Evolutionary conservation across 129 eudicot genomes (phyloP).

Genomic region (Flaveria linearis): DNA sequence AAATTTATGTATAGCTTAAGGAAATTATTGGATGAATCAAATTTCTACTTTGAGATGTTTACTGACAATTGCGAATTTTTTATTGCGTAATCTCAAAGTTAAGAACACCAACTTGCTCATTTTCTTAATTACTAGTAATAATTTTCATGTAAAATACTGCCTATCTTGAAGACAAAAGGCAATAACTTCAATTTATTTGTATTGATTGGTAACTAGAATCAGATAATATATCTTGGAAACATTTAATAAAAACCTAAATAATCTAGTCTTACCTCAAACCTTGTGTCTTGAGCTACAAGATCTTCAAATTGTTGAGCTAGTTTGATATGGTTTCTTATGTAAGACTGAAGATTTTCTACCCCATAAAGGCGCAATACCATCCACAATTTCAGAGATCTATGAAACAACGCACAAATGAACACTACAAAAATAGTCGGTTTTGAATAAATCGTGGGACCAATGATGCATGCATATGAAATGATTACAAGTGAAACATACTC

Average conservation of each 20-base stretch:
- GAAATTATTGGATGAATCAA: background rate
- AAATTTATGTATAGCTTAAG: background rate
- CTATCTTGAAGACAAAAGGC: no score
- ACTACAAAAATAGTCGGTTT: background rate
- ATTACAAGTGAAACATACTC: background rate
- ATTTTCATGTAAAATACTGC: no score
- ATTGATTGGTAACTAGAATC: no score
- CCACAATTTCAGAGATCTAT: slow-evolving; percentile 92
- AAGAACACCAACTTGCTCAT: background rate
- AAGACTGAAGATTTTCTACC: slow-evolving; percentile 82
- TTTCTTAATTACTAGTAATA: background rate
- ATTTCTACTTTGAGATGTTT: background rate
- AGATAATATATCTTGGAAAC: background rate
- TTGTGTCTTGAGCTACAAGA: slow-evolving; percentile 67
- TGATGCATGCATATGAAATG: background rate
- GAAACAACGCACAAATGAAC: slow-evolving; percentile 16
- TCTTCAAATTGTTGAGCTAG: slow-evolving; percentile 76
- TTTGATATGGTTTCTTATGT: slow-evolving; percentile 82
- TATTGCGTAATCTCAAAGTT: background rate
- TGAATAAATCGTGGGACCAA: background rate
- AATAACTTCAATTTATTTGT: no score
- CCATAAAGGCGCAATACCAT: slow-evolving; percentile 91
- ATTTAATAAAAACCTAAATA: background rate
- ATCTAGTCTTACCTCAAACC: slow-evolving; percentile 78
- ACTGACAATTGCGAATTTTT: background rate